phyloP scores from a whole-genome alignment of 306 rosid genomes.

The Urtica urens region DNA sequence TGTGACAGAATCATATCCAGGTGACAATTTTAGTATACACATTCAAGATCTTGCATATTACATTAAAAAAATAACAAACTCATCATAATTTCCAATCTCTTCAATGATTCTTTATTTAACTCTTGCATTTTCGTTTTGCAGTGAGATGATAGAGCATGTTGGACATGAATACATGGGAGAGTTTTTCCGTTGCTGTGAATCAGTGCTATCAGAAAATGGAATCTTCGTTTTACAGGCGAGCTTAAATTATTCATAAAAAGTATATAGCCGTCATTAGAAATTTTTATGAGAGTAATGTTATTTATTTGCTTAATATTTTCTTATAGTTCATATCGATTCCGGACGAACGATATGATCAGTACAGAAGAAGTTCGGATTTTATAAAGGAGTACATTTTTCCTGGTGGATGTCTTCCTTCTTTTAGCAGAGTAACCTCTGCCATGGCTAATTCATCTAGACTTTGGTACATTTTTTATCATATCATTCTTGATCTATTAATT shows the following conservation, averaged over 20 bases:
- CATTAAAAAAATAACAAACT: no score
- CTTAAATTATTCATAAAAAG: no score
- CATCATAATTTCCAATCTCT: no score
- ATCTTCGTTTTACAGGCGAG: conserved; percentile 62
- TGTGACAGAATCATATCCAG: conserved; percentile 79
- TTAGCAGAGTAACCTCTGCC: conserved; percentile 67
- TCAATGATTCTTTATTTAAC: not conserved
- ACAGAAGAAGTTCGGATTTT: conserved; percentile 65
- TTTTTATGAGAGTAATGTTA: not conserved
- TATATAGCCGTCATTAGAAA: conserved; percentile 12
- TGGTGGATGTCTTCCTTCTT: conserved; percentile 73
- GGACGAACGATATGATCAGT: conserved; percentile 57
- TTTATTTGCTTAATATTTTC: not conserved
- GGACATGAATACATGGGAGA: conserved; percentile 78
- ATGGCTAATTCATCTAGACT: conserved; percentile 52
- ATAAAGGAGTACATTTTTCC: conserved; percentile 84
- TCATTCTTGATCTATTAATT: no score
- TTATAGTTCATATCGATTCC: conserved; percentile 61
- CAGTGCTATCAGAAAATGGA: conserved; percentile 55
- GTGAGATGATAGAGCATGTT: conserved; percentile 76
- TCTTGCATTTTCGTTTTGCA: conserved; percentile 19
- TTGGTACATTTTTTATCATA: conserved; percentile 35
- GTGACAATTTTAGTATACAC: conserved; percentile 27
- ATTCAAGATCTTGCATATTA: no score
- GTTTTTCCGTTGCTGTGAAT: conserved; percentile 69